Evolutionary conservation across 139 green algal genomes (phyloP), one percentile per base, ranked within the genome.

Genomic region (Tetratostichococcus sp.): DNA sequence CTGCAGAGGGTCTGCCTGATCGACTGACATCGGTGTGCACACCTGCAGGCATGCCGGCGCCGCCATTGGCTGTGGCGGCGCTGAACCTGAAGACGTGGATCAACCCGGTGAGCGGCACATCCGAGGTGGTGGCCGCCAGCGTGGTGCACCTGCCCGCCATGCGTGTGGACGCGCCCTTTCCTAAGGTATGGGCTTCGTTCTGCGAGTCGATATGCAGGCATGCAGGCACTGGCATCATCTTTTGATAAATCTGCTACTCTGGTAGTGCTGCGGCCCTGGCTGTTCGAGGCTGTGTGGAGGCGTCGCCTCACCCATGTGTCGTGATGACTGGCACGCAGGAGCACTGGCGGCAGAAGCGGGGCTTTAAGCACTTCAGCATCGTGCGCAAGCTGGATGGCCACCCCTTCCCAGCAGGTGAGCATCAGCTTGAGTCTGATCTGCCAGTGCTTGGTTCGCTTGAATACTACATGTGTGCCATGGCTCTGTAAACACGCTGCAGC

Each of bases 31-130:
- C n/a, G n/a, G n/a, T n/a, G n/a, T n/a, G n/a, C n/a, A n/a, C n/a
- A n/a, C n/a, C 39, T 50, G 39, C 39, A 25, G 50, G 50, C 50
- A 28, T 17, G 50, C 50, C 11, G 19, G 30, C 87, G 6, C 94
- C 95, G 3, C 89, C 89, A 0, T 84, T 99, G 26, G 86, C 85
- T 1, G 90, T 98, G 11, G 96, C 93, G 0, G 84, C 94, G 0
- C 65, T 99, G 25, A 89, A 87, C 75, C 77, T 99, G 59, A 96
- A 97, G 81, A 97, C 94, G 17, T 43, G 87, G 23, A 77, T 94
- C 33, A 86, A 94, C 69, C 77, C 88, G 39, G 83, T 43, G 75
- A 92, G 67, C 72, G 85, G 70, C 50, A 70, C 82, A 26, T 91
- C 91, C 79, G 90, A 98, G 86, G 81, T 99, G 23, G 84, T 94